These are phyloP conservation scores for Phalaenopsis equestris DNA, from an alignment of 106 monocot genomes.

Conservation along the genomic window DNA sequence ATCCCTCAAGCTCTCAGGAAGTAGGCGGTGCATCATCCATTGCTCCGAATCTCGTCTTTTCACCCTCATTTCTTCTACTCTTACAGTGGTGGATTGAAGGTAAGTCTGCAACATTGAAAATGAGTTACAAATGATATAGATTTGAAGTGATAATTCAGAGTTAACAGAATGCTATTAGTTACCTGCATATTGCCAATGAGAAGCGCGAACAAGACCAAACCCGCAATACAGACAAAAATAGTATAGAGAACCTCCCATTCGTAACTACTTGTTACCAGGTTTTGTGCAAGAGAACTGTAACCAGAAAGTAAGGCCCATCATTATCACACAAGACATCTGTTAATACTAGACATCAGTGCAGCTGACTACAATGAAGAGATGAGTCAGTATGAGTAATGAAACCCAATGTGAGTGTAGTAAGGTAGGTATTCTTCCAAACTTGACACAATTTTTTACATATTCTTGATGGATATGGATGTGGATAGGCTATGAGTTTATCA, in stretches of 20 bases:
- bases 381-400: not conserved
- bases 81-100: slow-evolving; percentile 78
- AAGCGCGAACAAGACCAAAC: slow-evolving; percentile 85
- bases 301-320: not conserved
- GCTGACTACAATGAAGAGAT: not conserved
- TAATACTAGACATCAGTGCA: not conserved
- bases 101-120: slow-evolving; percentile 51
- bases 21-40: slow-evolving; percentile 91
- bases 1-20: slow-evolving; percentile 73
- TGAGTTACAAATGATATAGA: not conserved
- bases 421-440: too few relatives aligned
- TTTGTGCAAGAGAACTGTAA: slow-evolving; percentile 90
- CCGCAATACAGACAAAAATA: slow-evolving; percentile 50
- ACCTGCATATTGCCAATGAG: slow-evolving; percentile 98
- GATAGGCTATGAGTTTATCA: too few relatives aligned
- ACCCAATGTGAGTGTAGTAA: too few relatives aligned
- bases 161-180: not conserved
- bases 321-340: not conserved
- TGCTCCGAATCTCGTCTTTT: slow-evolving; percentile 87
- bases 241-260: slow-evolving; percentile 79
- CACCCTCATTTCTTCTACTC: slow-evolving; percentile 97
- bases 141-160: not conserved
- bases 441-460: too few relatives aligned
- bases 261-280: slow-evolving; percentile 62
- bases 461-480: too few relatives aligned